Percentiles rank a stretch among this genome's conserved stretches.
phyloP scores from a whole-genome alignment of 2,329 filamentous ascomycete species.

The Cladosporium sp. region DNA sequence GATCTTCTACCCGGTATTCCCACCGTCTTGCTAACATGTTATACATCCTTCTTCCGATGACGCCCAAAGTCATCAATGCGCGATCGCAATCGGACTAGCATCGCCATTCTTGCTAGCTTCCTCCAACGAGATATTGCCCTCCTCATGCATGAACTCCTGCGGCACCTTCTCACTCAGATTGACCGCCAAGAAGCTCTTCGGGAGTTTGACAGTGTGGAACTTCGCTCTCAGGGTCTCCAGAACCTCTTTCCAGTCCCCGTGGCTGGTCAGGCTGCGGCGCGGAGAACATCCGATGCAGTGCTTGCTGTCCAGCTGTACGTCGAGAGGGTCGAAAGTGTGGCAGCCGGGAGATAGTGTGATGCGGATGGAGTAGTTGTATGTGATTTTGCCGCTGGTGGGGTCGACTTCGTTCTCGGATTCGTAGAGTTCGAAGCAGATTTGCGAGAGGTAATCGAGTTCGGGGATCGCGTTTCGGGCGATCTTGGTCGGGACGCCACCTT shows the following conservation, averaged over 20 bases:
- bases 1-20: neutral
- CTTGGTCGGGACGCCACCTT: conserved; percentile 95
- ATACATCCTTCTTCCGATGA: neutral
- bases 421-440: conserved; percentile 98
- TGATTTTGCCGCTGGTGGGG: conserved; percentile 39
- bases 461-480: conserved; percentile 94
- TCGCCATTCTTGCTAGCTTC: conserved; percentile 20
- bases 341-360: conserved; percentile 95
- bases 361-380: conserved; percentile 89
- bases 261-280: conserved; percentile 83
- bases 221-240: conserved; percentile 92
- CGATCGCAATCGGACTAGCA: conserved; percentile 30
- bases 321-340: conserved; percentile 92
- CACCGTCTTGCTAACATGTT: neutral
- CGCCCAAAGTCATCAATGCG: conserved; percentile 24
- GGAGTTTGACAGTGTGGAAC: conserved; percentile 72
- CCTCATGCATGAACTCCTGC: conserved; percentile 41
- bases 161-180: conserved; percentile 52
- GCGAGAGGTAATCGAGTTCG: conserved; percentile 93
- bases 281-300: conserved; percentile 95
- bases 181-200: conserved; percentile 53
- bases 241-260: conserved; percentile 95
- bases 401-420: conserved; percentile 83
- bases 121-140: conserved; percentile 19
- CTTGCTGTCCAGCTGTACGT: conserved; percentile 93